These are phyloP conservation scores for Tilletia horrida DNA, from an alignment of 1,284 basidiomycete species.

Conservation along the genomic window DNA sequence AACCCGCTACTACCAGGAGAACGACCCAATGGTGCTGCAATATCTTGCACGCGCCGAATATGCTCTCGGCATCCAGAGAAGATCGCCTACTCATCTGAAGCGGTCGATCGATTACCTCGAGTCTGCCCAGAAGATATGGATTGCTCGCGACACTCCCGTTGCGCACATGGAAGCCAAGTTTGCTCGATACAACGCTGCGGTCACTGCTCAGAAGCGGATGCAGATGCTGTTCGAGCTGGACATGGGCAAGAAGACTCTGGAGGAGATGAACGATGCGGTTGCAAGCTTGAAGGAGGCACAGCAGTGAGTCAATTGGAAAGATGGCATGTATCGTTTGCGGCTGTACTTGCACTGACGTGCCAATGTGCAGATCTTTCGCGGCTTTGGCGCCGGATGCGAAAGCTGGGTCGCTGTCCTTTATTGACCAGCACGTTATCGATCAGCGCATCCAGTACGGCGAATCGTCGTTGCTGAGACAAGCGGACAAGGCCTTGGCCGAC, in stretches of 20 bases:
- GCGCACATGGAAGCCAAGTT: constrained; percentile 37
- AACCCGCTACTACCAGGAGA: constrained; percentile 31
- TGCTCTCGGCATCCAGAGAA: constrained; percentile 42
- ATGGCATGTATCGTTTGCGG: not conserved
- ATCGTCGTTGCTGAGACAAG: constrained; percentile 39
- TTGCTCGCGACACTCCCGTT: constrained; percentile 17
- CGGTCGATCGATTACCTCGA: constrained; percentile 39
- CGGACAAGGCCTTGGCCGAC: constrained; percentile 34
- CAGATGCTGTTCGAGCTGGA: constrained; percentile 50
- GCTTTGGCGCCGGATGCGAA: constrained; percentile 40
- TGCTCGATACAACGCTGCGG: constrained; percentile 50
- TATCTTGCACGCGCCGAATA: constrained; percentile 49
- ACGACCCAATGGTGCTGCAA: constrained; percentile 42
- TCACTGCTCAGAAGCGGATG: constrained; percentile 48
- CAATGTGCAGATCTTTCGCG: constrained; percentile 20
- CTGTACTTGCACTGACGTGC: not conserved
- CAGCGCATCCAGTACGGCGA: constrained; percentile 52
- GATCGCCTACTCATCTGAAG: constrained; percentile 36
- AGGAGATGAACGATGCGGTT: constrained; percentile 39
- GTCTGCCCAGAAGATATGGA: constrained; percentile 26
- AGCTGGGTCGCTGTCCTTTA: constrained; percentile 39
- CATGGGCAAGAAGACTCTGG: constrained; percentile 33
- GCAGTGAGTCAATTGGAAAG: not conserved
- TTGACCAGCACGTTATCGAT: constrained; percentile 49
- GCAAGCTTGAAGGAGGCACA: constrained; percentile 37